phyloP scores from a whole-genome alignment of 768 basidiomycete species.

The Tylopilus balloui region DNA sequence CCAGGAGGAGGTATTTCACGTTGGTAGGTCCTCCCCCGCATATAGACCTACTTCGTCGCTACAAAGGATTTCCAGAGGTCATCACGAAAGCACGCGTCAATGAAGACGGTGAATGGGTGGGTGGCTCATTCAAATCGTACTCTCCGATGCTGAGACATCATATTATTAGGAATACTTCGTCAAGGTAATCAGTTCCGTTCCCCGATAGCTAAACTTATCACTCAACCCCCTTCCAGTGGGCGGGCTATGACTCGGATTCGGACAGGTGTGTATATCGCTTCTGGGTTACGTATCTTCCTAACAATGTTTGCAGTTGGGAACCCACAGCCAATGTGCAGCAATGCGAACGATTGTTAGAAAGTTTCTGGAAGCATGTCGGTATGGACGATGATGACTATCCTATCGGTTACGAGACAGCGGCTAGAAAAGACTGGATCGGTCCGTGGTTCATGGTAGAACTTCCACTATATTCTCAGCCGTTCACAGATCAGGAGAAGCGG shows the following conservation, averaged over 20 bases:
- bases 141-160: background rate
- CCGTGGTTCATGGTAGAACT: slow-evolving; percentile 1
- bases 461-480: background rate
- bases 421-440: slow-evolving; percentile 59
- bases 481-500: slow-evolving; percentile 38
- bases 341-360: slow-evolving; percentile 55
- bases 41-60: background rate
- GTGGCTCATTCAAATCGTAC: slow-evolving; percentile 13
- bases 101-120: slow-evolving; percentile 49
- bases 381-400: slow-evolving; percentile 52
- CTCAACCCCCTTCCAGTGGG: slow-evolving; percentile 49
- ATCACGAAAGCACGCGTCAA: slow-evolving; percentile 54
- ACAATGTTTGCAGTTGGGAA: slow-evolving; percentile 55
- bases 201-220: background rate
- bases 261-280: slow-evolving; percentile 44
- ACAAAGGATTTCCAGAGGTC: slow-evolving; percentile 42
- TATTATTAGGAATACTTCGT: slow-evolving; percentile 56
- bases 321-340: slow-evolving; percentile 53
- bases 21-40: slow-evolving; percentile 35
- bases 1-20: slow-evolving; percentile 40
- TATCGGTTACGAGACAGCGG: slow-evolving; percentile 41
- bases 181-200: slow-evolving; percentile 43
- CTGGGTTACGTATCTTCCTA: background rate
- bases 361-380: slow-evolving; percentile 63
- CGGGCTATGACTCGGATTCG: slow-evolving; percentile 49